A percentile compares a stretch with the other conserved stretches of the same genome.
These are phyloP conservation scores for Eucalyptus virginea DNA, from an alignment of 345 rosid genomes.

Conservation along the genomic window DNA sequence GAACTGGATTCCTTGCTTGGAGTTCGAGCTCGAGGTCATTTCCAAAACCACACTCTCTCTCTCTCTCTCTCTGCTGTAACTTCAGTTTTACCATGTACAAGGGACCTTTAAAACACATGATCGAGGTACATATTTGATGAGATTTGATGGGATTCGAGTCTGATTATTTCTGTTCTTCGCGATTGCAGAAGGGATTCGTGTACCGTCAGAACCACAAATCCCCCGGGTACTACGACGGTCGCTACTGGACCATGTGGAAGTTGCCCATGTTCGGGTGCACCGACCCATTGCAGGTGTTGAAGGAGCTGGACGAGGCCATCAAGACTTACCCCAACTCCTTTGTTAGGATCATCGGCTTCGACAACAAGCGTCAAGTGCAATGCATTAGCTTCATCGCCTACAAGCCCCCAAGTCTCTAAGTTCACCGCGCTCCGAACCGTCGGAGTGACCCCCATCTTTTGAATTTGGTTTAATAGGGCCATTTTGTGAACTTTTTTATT, in stretches of 20 bases:
- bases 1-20: conserved; percentile 30
- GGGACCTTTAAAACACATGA: neutral
- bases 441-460: neutral
- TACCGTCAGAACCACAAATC: conserved; percentile 28
- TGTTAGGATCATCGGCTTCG: conserved; percentile 47
- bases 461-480: neutral
- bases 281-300: conserved; percentile 38
- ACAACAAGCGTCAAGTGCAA: conserved; percentile 34
- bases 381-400: conserved; percentile 60
- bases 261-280: conserved; percentile 76
- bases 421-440: neutral
- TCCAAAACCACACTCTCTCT: neutral
- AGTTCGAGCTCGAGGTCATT: neutral
- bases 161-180: neutral
- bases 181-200: conserved; percentile 20
- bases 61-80: neutral
- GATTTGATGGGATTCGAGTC: neutral
- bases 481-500: neutral
- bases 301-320: conserved; percentile 36
- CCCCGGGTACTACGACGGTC: conserved; percentile 65
- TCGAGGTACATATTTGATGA: neutral
- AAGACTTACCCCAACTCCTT: conserved; percentile 37
- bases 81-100: neutral
- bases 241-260: conserved; percentile 77
- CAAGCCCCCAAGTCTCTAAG: conserved; percentile 12